phyloP scores from a whole-genome alignment of 331 rosid genomes.

The Prunus yedoensis region DNA sequence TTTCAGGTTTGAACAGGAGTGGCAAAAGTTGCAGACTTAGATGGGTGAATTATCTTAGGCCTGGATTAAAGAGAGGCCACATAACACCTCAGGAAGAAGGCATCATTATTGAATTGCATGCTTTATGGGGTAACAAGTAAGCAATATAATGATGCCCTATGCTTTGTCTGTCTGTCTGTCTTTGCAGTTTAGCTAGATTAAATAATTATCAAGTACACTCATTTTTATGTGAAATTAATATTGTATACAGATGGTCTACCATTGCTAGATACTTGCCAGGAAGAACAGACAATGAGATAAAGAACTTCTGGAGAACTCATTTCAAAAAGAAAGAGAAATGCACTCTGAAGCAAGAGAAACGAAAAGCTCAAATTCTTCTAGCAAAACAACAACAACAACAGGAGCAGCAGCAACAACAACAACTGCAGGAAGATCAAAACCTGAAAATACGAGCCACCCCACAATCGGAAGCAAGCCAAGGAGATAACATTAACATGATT shows the following conservation, averaged over 20 bases:
- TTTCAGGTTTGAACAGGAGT: slow-evolving; percentile 57
- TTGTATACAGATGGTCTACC: slow-evolving; percentile 63
- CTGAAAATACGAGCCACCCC: background rate
- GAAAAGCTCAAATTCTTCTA: slow-evolving; percentile 28
- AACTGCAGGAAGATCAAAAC: slow-evolving; percentile 7
- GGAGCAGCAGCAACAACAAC: background rate
- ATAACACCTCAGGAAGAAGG: slow-evolving; percentile 60
- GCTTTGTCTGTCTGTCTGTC: background rate
- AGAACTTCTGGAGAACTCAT: slow-evolving; percentile 81
- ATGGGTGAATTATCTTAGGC: slow-evolving; percentile 77
- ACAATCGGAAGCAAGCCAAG: background rate
- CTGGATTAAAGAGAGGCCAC: slow-evolving; percentile 69
- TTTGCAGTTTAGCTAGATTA: background rate
- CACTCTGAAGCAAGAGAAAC: slow-evolving; percentile 31
- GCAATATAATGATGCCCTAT: slow-evolving; percentile 18
- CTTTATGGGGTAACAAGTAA: slow-evolving; percentile 69
- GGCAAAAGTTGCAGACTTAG: slow-evolving; percentile 85
- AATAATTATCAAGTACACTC: background rate
- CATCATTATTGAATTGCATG: slow-evolving; percentile 60
- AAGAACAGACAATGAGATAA: slow-evolving; percentile 77
- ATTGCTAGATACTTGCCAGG: slow-evolving; percentile 76
- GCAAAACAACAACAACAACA: slow-evolving; percentile 9
- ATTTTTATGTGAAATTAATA: too few relatives aligned
- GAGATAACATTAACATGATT: background rate
- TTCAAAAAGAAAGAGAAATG: slow-evolving; percentile 49